Conservation (phyloP, 129 eudicot genomes). For the Sambucus nigra region DNA sequence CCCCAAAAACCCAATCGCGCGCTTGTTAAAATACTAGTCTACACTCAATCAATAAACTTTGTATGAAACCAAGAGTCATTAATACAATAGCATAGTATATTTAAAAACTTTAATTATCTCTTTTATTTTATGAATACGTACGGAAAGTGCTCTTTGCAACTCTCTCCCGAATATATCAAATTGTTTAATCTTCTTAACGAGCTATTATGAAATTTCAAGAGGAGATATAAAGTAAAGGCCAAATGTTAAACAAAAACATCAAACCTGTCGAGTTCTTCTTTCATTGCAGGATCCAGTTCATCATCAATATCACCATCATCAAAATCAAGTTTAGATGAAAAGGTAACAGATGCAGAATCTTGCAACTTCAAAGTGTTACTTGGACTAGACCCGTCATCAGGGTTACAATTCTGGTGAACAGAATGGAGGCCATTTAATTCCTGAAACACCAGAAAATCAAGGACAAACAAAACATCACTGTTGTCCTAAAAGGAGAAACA, state of each 20-base stretch:
- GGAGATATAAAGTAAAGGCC: background rate
- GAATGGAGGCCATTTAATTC: conserved; percentile 21
- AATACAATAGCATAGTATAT: no score
- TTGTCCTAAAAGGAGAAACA: background rate
- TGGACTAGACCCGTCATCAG: conserved; percentile 25
- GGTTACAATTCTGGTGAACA: conserved; percentile 27
- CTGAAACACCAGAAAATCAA: conserved; percentile 16
- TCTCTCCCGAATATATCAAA: no score
- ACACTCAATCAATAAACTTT: no score
- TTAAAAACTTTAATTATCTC: no score
- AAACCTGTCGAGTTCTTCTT: conserved; percentile 64
- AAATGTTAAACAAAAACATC: background rate
- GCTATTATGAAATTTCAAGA: no score
- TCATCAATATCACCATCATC: conserved; percentile 47
- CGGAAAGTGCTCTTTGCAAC: no score
- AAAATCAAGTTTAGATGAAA: conserved; percentile 33
- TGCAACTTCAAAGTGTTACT: conserved; percentile 23
- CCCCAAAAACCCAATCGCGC: no score
- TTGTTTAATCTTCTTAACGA: no score
- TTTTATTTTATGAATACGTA: no score
- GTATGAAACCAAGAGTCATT: no score
- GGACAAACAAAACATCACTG: background rate
- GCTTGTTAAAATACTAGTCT: no score
- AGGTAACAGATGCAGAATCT: conserved; percentile 21
- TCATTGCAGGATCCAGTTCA: conserved; percentile 60